Evolutionary conservation across 208 protist genomes (phyloP), one percentile per base, ranked within the genome.

Genomic region (Crithidia brevicula): DNA sequence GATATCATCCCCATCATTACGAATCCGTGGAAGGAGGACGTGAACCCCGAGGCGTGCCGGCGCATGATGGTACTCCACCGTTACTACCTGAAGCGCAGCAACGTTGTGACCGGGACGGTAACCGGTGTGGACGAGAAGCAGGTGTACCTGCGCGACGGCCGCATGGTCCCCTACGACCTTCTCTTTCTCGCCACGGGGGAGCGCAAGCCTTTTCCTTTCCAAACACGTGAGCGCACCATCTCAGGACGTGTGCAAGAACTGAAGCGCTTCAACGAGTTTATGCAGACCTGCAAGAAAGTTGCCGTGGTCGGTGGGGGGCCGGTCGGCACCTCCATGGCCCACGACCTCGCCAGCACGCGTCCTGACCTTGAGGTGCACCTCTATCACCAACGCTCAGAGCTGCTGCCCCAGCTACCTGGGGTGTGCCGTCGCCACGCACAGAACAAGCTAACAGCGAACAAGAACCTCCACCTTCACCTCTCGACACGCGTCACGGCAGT

Each of bases 91-190:
- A 93, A 92, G 63, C 69, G 81, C 30, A 74, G 82, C 45, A 95
- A 97, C 67, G 83, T 95, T 0, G 60, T 97, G 11, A 92, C 89
- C 0, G 92, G 89, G 25, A 91, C 82, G n/a, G 92, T 94, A 40
- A 66, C 83, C 30, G 89, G 88, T 8, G 88, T 94, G 28, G 82
- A 90, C 53, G 76, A 80, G 6, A 62, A 74, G 38, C 30, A 76
- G 31, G 86, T 97, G 28, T 79, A 77, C 60, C 69, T 97, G 22
- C 43, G 64, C 52, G 92, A 94, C 28, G 88, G 85, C 23, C 75
- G 85, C 23, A 61, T 42, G 9, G 73, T 97, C 20, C 81, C 87
- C 3, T 97, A 93, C 72, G 89, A 97, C 61, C 65, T 95, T 18
- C 79, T 94, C 50, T 90, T 95, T 49, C 60, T 95, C 43, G 50